Base-by-base conservation (phyloP, 495 filamentous ascomycete genomes). In the Massariosphaeria phaeospora region DNA sequence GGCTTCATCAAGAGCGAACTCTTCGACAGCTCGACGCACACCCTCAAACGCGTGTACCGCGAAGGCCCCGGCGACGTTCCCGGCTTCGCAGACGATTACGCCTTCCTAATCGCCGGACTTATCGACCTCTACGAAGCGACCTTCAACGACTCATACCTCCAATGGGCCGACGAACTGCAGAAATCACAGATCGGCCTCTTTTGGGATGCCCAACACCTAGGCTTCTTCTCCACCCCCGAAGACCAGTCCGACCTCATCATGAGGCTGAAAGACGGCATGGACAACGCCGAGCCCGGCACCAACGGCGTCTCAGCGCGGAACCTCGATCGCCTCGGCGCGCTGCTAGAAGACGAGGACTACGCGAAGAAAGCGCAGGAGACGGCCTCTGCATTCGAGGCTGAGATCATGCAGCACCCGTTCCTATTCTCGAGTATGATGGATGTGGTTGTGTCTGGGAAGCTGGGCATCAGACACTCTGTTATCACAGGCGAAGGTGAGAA, bases 81-180 rank as follows among this genome's bases (percentile, higher is more conserved):
- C 4, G 93, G 81, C 0, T 95, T 97, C 68, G 91, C 91, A 4
- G 93, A 98, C 59, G 93, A 98, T 67, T 98, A 97, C 67, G 91
- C 93, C 2, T 96, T 87, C 68, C 63, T 97, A 45, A 88, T 90
- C 42, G 78, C 83, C 24, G 94, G 90, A 0, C 73, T 96, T 17
- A 73, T 97, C 43, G 83, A 93, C 59, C 77, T 98, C 54, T 96
- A 96, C 65, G 84, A 95, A 69, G 80, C 86, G 5, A 95, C 90
- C 0, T 86, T 88, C 59, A 83, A 96, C 33, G 84, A 86, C 56
- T 70, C 72, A 54, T 91, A 86, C 71, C 76, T 97, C 12, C 72
- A 83, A 43, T 93, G 89, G 75, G 94, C 93, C 0, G 85, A 93
- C 62, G 79, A 79, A 26, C 65, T 98, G 30, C 93, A 97, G 70